Conservation (phyloP, 2,329 filamentous ascomycete genomes). For the Trichoderma simmonsii region DNA sequence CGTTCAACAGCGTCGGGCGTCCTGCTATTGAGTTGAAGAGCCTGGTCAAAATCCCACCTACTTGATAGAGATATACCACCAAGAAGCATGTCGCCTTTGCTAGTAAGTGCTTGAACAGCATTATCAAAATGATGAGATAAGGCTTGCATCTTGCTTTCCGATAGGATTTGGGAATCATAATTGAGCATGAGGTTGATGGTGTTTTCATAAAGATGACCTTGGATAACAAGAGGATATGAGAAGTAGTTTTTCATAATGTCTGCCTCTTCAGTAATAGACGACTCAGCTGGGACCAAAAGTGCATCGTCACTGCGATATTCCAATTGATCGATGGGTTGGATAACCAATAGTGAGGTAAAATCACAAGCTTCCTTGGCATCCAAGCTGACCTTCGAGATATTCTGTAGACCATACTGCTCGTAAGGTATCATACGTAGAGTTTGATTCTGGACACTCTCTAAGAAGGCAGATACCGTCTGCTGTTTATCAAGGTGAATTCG, state of each 20-base stretch:
- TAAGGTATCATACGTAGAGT: constrained; percentile 9
- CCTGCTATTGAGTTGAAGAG: not conserved
- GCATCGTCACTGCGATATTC: not conserved
- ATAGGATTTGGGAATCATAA: constrained; percentile 1
- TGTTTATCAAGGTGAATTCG: constrained; percentile 21
- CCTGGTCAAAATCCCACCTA: constrained; percentile 1
- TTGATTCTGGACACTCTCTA: constrained; percentile 18
- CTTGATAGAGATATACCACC: not conserved
- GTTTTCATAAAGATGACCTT: constrained; percentile 10
- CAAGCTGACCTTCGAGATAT: constrained; percentile 21
- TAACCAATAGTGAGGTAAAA: constrained; percentile 29
- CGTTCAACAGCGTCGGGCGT: not conserved
- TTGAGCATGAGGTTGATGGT: not conserved
- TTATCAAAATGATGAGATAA: constrained; percentile 8
- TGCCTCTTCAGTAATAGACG: not conserved
- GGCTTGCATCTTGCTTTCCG: not conserved
- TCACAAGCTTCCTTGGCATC: constrained; percentile 24
- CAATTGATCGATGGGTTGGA: constrained; percentile 23
- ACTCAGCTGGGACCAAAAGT: not conserved
- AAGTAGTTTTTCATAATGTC: constrained; percentile 13
- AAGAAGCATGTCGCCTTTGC: not conserved
- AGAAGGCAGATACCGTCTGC: constrained; percentile 20
- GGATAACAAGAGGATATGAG: constrained; percentile 11
- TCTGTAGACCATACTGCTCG: constrained; percentile 25
- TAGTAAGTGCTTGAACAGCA: not conserved